Conservation (phyloP, 441 rosid genomes). For the Geranium incanum region DNA sequence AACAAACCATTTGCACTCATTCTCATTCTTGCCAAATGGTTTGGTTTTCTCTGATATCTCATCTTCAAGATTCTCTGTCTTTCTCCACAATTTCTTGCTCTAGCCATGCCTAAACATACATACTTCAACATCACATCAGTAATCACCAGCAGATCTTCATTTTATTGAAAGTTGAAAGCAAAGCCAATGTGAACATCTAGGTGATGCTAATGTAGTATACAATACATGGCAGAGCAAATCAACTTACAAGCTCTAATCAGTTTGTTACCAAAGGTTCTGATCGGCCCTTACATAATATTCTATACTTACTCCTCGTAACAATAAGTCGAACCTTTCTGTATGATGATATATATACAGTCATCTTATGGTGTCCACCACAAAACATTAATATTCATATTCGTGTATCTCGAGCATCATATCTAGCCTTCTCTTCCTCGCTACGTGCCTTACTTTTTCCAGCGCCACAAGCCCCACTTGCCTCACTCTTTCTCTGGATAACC, state of each 20-base stretch:
- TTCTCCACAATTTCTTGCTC: neutral
- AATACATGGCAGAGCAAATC: too few species aligned
- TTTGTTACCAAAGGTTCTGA: neutral
- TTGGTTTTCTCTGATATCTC: neutral
- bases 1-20: neutral
- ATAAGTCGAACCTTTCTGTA: neutral
- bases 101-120: too few species aligned
- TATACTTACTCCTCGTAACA: neutral
- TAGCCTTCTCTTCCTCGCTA: slow-evolving; percentile 74
- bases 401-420: slow-evolving; percentile 71
- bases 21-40: neutral
- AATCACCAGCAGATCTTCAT: too few species aligned
- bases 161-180: too few species aligned
- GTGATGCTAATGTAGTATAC: too few species aligned
- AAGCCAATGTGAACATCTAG: too few species aligned
- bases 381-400: slow-evolving; percentile 29
- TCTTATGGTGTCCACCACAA: slow-evolving; percentile 11
- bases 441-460: slow-evolving; percentile 77
- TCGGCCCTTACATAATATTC: neutral
- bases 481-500: slow-evolving; percentile 88
- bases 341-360: neutral
- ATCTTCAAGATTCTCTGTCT: neutral
- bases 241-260: neutral
- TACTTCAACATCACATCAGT: too few species aligned
- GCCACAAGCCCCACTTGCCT: slow-evolving; percentile 91